Percentiles rank a stretch among this genome's conserved stretches.
Conservation (phyloP, 768 basidiomycete species). For the Hericium coralloides region DNA sequence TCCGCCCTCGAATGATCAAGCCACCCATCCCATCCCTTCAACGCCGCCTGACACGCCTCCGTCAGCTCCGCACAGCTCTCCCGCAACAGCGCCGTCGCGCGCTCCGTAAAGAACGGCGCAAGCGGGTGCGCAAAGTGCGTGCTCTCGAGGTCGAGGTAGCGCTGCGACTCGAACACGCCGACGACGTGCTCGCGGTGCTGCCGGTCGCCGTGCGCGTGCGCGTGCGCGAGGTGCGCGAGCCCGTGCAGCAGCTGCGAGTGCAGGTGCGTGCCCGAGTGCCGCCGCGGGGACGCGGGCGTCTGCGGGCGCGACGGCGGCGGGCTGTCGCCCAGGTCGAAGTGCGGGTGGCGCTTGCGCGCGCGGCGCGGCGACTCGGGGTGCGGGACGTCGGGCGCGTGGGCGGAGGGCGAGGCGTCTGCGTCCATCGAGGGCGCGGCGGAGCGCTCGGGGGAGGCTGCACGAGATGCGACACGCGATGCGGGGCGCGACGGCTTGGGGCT, state of each 20-base stretch:
- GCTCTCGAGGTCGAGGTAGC: constrained; percentile 61
- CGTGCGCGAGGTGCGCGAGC: neutral
- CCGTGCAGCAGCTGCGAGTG: constrained; percentile 8
- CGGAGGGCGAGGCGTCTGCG: constrained; percentile 22
- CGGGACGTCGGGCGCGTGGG: constrained; percentile 18
- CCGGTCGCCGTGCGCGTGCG: constrained; percentile 1
- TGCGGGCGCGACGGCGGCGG: neutral
- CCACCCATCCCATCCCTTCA: constrained; percentile 42
- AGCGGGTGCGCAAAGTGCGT: constrained; percentile 41
- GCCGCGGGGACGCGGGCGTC: neutral
- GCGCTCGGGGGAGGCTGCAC: neutral
- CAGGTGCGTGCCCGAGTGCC: constrained; percentile 1
- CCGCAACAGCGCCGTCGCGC: constrained; percentile 35
- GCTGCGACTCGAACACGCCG: constrained; percentile 65
- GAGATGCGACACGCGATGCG: neutral
- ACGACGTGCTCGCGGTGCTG: constrained; percentile 42
- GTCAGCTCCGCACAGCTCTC: constrained; percentile 50
- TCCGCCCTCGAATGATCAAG: constrained; percentile 30
- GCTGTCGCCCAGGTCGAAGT: constrained; percentile 4
- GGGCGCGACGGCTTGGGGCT: constrained; percentile 8
- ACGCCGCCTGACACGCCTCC: constrained; percentile 28
- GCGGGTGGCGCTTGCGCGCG: constrained; percentile 4
- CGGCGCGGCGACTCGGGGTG: neutral
- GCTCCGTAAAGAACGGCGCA: constrained; percentile 32
- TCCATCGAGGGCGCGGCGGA: constrained; percentile 25